Evolutionary conservation across 805 yeast species (phyloP).

Genomic region (Priceomyces melissophilus): DNA sequence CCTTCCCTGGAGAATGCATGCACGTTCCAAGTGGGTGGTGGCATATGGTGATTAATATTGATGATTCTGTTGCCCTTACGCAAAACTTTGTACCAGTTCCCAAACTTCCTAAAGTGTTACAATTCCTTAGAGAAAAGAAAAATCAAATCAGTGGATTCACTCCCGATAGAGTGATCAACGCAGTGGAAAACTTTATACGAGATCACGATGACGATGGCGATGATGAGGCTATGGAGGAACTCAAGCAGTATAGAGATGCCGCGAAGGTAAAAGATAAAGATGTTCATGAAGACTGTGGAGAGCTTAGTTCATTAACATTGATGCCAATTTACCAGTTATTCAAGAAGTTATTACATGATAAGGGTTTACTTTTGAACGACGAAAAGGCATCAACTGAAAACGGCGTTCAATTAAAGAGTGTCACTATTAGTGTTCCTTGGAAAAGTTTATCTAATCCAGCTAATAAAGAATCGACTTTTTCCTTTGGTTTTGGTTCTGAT

Average conservation of each 20-base stretch:
- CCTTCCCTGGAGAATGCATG: slow-evolving; percentile 79
- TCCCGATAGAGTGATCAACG: slow-evolving; percentile 45
- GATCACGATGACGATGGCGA: slow-evolving; percentile 8
- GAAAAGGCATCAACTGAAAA: slow-evolving; percentile 27
- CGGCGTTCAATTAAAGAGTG: slow-evolving; percentile 25
- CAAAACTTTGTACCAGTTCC: slow-evolving; percentile 80
- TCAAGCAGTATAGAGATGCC: slow-evolving; percentile 24
- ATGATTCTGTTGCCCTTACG: slow-evolving; percentile 80
- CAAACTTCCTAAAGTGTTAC: slow-evolving; percentile 57
- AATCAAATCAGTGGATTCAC: slow-evolving; percentile 81
- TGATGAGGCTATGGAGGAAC: slow-evolving; percentile 10
- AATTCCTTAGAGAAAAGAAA: slow-evolving; percentile 62
- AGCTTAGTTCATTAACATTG: slow-evolving; percentile 34
- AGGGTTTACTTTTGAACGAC: slow-evolving; percentile 33
- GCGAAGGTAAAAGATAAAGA: slow-evolving; percentile 21
- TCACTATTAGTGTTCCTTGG: slow-evolving; percentile 50
- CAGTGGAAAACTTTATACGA: slow-evolving; percentile 22
- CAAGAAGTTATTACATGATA: slow-evolving; percentile 42
- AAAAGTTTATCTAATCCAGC: slow-evolving; percentile 32
- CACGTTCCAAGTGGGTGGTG: slow-evolving; percentile 97
- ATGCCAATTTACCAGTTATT: slow-evolving; percentile 66
- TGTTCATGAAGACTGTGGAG: slow-evolving; percentile 60
- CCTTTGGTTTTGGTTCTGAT: slow-evolving; percentile 30
- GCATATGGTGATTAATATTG: slow-evolving; percentile 88
- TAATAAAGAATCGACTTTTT: slow-evolving; percentile 12